These are phyloP conservation scores for Trichophyton simii DNA, from an alignment of 2,329 filamentous ascomycete genomes.

Conservation along the genomic window DNA sequence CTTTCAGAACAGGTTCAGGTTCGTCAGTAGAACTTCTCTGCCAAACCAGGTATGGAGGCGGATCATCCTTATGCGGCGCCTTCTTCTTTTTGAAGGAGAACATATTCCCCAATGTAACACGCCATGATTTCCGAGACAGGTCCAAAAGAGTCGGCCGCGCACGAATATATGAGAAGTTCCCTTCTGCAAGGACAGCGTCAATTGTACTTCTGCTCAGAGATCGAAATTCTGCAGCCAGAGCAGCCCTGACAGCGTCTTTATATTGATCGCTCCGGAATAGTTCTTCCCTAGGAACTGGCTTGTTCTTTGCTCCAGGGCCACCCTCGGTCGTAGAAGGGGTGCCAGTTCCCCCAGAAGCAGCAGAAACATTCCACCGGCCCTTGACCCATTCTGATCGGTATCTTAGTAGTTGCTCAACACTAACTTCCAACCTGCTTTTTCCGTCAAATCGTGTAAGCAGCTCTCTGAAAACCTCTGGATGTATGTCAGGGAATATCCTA, in stretches of 20 bases:
- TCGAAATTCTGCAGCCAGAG: conserved; percentile 33
- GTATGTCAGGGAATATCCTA: conserved; percentile 35
- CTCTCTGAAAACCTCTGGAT: conserved; percentile 37
- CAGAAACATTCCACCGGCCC: conserved; percentile 32
- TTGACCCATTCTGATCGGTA: conserved; percentile 37
- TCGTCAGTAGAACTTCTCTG: conserved; percentile 22
- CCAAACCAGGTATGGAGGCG: conserved; percentile 29
- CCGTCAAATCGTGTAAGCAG: conserved; percentile 36
- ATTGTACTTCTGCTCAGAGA: conserved; percentile 33
- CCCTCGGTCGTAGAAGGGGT: conserved; percentile 7
- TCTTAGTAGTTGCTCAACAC: conserved; percentile 35
- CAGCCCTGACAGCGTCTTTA: conserved; percentile 28
- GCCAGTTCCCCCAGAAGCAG: conserved; percentile 5
- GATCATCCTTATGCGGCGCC: conserved; percentile 25
- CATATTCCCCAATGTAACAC: conserved; percentile 32
- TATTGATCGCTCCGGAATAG: conserved; percentile 34
- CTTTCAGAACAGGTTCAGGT: conserved; percentile 25
- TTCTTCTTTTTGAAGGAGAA: conserved; percentile 32
- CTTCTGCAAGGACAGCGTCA: conserved; percentile 37
- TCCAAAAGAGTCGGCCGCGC: conserved; percentile 33
- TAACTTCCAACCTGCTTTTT: conserved; percentile 34
- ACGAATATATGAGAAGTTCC: conserved; percentile 34
- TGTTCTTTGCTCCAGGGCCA: conserved; percentile 6
- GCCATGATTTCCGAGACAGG: conserved; percentile 34
- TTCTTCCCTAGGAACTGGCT: conserved; percentile 29